Base-by-base conservation (phyloP, 208 protist genomes). In the Wallacemonas sp. region DNA sequence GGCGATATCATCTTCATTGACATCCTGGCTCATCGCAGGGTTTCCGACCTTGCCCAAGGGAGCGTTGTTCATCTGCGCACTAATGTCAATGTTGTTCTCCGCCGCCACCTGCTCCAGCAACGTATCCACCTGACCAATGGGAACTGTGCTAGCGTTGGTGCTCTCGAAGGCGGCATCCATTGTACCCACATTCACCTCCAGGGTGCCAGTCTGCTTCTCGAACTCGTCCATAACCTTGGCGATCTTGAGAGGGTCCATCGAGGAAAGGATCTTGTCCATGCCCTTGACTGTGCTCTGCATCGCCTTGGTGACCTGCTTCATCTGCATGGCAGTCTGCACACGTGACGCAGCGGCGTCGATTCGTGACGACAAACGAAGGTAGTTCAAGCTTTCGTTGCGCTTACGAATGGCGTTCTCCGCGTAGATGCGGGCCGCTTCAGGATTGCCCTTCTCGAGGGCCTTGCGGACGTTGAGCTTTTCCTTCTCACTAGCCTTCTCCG, bases 331-430 rank as follows among this genome's bases (percentile, higher is more conserved):
- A 0, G 91, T 94, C 61, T 99, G 90, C 9, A 99, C 76, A 17
- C 98, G 86, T 3, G 88, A 94, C 14, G 94, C 82, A 1, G 98
- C 97, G 1, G 97, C 98, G 73, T 99, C 98, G 2, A 99, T 72
- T 38, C 98, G 91, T 6, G 93, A 96, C 48, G 93, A 61, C 44
- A 99, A 89, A 24, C 96, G 72, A 16, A 99, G 81, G 77, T 97
- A 99, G 81, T 99, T 99, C 16, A 98, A 68, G 21, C 73, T 62
- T 71, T 99, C 94, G 58, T 98, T 99, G 69, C 97, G 88, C 76
- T 99, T 98, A 9, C 98, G 81, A 58, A 99, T 99, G 0, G 97
- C 87, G 68, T 99, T 99, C 78, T 99, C 88, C 11, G 98, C 97
- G 83, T 99, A 99, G 49, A 99, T 99, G 58, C 97, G 88, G n/a